Conservation (phyloP, 2,329 filamentous ascomycete species). For the Exophiala xenobiotica region DNA sequence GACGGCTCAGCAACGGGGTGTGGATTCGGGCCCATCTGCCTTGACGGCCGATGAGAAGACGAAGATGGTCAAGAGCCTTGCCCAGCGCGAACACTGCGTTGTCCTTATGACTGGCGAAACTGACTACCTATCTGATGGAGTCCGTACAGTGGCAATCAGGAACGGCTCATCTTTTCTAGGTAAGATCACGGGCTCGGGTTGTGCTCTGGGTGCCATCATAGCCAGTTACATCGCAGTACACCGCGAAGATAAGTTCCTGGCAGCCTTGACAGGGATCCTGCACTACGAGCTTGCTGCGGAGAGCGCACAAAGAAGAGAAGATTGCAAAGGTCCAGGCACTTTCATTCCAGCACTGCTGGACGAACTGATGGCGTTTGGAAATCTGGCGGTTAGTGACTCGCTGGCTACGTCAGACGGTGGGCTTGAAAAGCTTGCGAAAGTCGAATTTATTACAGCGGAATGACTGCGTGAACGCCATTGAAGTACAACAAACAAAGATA, state of each 20-base stretch:
- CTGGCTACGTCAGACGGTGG: conserved; percentile 37
- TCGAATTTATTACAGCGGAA: too few species aligned
- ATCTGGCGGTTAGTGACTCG: conserved; percentile 45
- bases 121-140: conserved; percentile 77
- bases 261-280: conserved; percentile 69
- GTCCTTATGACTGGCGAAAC: conserved; percentile 78
- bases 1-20: conserved; percentile 69
- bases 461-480: too few species aligned
- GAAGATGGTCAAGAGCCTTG: conserved; percentile 64
- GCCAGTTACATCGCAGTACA: conserved; percentile 70
- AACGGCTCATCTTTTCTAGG: conserved; percentile 69
- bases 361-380: conserved; percentile 54
- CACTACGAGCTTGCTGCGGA: conserved; percentile 79
- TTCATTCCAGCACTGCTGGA: conserved; percentile 87
- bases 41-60: conserved; percentile 57
- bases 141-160: conserved; percentile 62
- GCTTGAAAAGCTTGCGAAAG: conserved; percentile 9
- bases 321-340: conserved; percentile 76
- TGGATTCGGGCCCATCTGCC: conserved; percentile 69
- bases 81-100: conserved; percentile 65
- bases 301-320: conserved; percentile 54
- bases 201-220: conserved; percentile 78
- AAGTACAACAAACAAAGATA: too few species aligned
- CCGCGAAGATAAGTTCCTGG: conserved; percentile 65
- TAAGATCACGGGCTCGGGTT: conserved; percentile 65